Conservation (phyloP, 495 filamentous ascomycete genomes). For the Penicillium subrubescens region DNA sequence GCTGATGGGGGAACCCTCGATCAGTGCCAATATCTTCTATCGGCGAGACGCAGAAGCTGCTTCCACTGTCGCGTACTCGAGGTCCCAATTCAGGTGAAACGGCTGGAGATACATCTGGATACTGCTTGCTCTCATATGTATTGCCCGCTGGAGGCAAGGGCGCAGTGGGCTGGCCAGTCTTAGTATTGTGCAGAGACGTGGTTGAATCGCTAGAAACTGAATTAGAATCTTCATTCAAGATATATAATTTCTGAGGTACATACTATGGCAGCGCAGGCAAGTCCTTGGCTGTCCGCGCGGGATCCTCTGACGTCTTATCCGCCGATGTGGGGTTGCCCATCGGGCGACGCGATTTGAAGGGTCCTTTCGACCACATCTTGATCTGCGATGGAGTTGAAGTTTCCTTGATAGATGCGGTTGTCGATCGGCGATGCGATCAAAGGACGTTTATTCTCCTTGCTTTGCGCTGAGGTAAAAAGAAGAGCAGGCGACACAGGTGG, state of each 20-base stretch:
- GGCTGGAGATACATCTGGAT: slow-evolving; percentile 49
- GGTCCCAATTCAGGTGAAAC: slow-evolving; percentile 35
- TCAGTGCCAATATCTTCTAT: slow-evolving; percentile 39
- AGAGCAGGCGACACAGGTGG: slow-evolving; percentile 3
- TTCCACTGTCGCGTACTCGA: slow-evolving; percentile 23
- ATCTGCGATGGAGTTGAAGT: slow-evolving; percentile 3
- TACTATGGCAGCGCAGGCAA: slow-evolving; percentile 48
- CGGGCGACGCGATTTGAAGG: slow-evolving; percentile 43
- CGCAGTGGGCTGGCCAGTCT: background rate
- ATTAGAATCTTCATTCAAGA: background rate
- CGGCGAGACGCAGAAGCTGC: slow-evolving; percentile 50
- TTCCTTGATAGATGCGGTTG: background rate
- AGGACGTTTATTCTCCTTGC: background rate
- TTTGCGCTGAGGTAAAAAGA: background rate
- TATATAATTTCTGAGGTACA: slow-evolving; percentile 6
- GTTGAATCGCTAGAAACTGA: background rate
- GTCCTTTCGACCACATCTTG: slow-evolving; percentile 50
- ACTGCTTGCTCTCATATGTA: slow-evolving; percentile 7
- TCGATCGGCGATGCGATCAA: slow-evolving; percentile 8
- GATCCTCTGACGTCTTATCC: slow-evolving; percentile 40
- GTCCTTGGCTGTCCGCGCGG: slow-evolving; percentile 26
- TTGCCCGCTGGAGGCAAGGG: background rate
- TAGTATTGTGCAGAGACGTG: background rate
- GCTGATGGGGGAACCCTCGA: slow-evolving; percentile 10
- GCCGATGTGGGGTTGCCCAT: slow-evolving; percentile 50